Conservation (phyloP, 192 early-diverging fungal genomes). For the Backusella psychrophila region DNA sequence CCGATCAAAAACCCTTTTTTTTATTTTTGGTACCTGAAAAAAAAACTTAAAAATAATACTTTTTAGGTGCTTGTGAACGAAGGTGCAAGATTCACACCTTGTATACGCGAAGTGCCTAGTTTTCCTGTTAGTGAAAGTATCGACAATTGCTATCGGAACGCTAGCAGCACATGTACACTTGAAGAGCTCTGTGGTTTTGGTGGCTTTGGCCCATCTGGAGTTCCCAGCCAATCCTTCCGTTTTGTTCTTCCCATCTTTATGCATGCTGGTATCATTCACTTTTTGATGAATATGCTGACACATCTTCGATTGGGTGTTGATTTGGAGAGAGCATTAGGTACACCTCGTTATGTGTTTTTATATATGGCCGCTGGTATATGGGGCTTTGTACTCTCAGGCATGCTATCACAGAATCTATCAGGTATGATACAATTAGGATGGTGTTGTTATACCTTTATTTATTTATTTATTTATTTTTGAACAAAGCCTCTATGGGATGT, state of each 20-base stretch:
- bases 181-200: constrained; percentile 61
- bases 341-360: constrained; percentile 56
- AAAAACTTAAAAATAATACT: not conserved
- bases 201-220: constrained; percentile 40
- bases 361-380: constrained; percentile 72
- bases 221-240: constrained; percentile 74
- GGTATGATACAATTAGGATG: constrained; percentile 25
- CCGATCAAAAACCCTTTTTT: not conserved
- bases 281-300: constrained; percentile 70
- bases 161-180: constrained; percentile 44
- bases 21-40: not conserved
- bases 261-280: constrained; percentile 79
- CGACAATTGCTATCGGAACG: constrained; percentile 1
- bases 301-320: constrained; percentile 69
- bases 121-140: constrained; percentile 25
- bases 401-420: constrained; percentile 46
- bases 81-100: constrained; percentile 83
- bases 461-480: not conserved
- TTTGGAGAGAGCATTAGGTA: constrained; percentile 77
- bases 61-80: constrained; percentile 56
- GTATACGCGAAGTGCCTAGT: constrained; percentile 59
- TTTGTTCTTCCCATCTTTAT: constrained; percentile 80
- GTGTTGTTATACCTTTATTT: too few relatives aligned
- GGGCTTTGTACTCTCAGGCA: constrained; percentile 78
- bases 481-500: constrained; percentile 52